phyloP scores from a whole-genome alignment of 176 grass and related monocot species.

The Oropetium thomaeum region DNA sequence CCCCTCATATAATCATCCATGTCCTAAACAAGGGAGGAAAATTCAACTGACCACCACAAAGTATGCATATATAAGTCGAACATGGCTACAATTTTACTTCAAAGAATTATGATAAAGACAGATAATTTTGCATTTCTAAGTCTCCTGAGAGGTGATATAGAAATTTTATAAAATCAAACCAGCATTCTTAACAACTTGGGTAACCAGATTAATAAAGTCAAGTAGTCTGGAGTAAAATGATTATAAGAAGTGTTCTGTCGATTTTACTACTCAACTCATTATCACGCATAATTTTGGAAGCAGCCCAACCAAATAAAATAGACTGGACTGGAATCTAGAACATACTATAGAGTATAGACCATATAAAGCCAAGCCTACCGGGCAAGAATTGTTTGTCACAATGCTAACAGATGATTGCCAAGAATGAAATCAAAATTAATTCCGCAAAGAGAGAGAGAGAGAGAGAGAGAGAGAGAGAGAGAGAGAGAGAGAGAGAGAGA shows the following conservation, averaged over 20 bases:
- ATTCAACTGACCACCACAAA: not conserved
- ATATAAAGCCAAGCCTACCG: not conserved
- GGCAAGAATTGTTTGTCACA: not conserved
- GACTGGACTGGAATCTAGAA: not conserved
- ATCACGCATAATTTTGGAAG: not conserved
- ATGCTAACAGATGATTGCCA: not conserved
- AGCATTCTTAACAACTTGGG: not conserved
- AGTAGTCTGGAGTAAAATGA: not conserved
- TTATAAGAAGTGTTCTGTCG: not conserved
- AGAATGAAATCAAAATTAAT: conserved; percentile 11
- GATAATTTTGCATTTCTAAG: not conserved
- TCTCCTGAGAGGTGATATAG: no score
- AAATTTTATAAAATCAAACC: no score
- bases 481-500: no score
- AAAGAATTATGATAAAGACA: not conserved
- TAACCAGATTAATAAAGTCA: not conserved
- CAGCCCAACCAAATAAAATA: not conserved
- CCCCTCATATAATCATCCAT: conserved; percentile 80
- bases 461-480: no score
- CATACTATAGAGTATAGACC: not conserved
- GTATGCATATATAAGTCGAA: not conserved
- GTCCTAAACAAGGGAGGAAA: conserved; percentile 53
- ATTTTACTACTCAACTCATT: not conserved
- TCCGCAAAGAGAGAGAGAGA: no score
- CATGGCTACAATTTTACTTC: conserved; percentile 9